Evolutionary conservation across 371 early-diverging fungal species (phyloP).

Genomic region (Lichtheimia corymbifera): DNA sequence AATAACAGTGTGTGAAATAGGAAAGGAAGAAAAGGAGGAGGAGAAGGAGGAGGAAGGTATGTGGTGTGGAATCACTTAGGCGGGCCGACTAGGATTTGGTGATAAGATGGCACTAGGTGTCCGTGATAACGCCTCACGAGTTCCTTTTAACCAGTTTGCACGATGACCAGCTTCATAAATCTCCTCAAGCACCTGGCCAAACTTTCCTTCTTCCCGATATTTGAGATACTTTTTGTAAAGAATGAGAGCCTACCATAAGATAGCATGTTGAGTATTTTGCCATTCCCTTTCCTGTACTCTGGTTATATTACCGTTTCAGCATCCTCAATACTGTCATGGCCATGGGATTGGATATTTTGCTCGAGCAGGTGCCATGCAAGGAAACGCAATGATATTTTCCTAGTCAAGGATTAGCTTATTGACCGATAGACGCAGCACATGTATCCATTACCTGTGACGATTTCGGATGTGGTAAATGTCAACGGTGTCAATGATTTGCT

Average conservation of each 20-base stretch:
- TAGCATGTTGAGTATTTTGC: neutral
- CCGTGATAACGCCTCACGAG: slow-evolving; percentile 24
- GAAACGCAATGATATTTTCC: slow-evolving; percentile 87
- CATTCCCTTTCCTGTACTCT: neutral
- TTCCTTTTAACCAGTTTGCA: slow-evolving; percentile 59
- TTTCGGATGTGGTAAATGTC: slow-evolving; percentile 84
- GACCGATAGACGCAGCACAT: too few relatives aligned
- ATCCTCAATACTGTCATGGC: slow-evolving; percentile 94
- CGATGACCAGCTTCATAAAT: slow-evolving; percentile 82
- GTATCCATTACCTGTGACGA: slow-evolving; percentile 39
- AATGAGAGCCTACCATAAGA: slow-evolving; percentile 62
- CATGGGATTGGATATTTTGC: slow-evolving; percentile 81
- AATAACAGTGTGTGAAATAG: neutral
- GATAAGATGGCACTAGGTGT: slow-evolving; percentile 1
- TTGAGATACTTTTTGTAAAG: slow-evolving; percentile 81
- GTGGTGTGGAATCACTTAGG: neutral
- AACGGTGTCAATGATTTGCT: slow-evolving; percentile 90
- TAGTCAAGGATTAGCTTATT: neutral
- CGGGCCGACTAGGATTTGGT: neutral
- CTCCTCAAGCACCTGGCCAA: slow-evolving; percentile 76
- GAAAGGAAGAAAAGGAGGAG: slow-evolving; percentile 2
- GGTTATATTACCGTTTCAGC: slow-evolving; percentile 69
- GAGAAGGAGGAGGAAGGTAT: slow-evolving; percentile 2
- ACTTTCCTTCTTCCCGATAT: slow-evolving; percentile 60
- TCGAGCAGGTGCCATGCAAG: slow-evolving; percentile 90